These are phyloP conservation scores for Coemansia sp. DNA, from an alignment of 192 early-diverging fungal genomes.

Conservation along the genomic window DNA sequence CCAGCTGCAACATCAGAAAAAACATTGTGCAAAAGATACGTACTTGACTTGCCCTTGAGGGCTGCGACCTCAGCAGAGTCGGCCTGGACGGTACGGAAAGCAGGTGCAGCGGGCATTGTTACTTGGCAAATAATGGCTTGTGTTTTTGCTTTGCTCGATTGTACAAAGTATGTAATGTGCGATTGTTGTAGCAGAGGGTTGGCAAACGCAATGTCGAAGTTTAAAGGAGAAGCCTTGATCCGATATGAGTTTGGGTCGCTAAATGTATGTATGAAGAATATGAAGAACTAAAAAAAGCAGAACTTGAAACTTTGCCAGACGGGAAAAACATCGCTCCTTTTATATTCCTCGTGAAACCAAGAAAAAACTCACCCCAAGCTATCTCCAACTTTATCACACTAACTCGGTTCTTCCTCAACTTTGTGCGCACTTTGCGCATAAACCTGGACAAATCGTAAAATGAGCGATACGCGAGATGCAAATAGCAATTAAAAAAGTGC, in stretches of 20 bases:
- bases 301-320: neutral
- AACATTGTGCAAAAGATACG: conserved; percentile 23
- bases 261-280: neutral
- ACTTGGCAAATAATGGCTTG: no score
- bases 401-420: neutral
- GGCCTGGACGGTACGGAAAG: conserved; percentile 45
- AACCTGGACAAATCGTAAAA: neutral
- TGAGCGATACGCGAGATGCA: neutral
- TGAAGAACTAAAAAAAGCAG: neutral
- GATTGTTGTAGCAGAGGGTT: conserved; percentile 23
- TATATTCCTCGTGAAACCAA: conserved; percentile 10
- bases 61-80: conserved; percentile 49
- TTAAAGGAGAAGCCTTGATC: conserved; percentile 1
- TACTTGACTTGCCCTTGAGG: conserved; percentile 53
- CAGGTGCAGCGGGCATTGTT: conserved; percentile 42
- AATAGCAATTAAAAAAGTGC: neutral
- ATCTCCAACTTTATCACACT: neutral
- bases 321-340: conserved; percentile 1
- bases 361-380: neutral
- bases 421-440: neutral
- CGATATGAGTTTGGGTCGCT: no score
- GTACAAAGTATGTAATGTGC: neutral
- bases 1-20: no score
- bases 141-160: neutral
- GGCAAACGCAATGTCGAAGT: no score